Evolutionary conservation across 306 rosid species (phyloP), one percentile per base, ranked within the genome.

Genomic region (Casuarina equisetifolia): DNA sequence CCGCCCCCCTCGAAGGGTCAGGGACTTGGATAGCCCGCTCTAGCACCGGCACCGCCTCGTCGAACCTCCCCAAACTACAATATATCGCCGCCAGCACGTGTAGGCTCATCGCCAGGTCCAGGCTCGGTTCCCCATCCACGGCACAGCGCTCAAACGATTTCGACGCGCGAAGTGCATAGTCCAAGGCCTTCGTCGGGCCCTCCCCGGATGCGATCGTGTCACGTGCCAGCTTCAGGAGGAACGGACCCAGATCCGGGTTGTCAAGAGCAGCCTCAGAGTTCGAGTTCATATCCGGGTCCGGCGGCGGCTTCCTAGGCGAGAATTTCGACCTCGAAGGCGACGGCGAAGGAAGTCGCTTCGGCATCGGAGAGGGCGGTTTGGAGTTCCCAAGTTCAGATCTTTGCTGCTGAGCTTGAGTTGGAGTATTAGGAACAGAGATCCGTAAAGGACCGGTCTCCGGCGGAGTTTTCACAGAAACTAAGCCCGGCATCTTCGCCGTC

Each of bases 181-280:
- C 99, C 6, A 92, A 74, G 6, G 99, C 98, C 83, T 86, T 96
- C 62, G 82, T 83, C 12, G 98, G 99, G 0, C 99, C 98, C 0
- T 96, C 99, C 6, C 99, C 98, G 1, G 98, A 92, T 44, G 99
- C 98, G 42, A 96, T 96, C 11, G 99, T 90, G 73, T 92, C 97
- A 0, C 98, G 86, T 13, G 99, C 98, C 0, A 96, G 84, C 77
- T 96, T 92, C 16, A 96, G 98, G 1, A 95, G 95, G 62, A 95
- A 95, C 2, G 99, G 99, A 1, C 97, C 99, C 64, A 96, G 99
- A 96, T 96, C 99, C 58, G 99, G 98, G 80, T 96, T 96, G 82
- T 96, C 98, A 1, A 96, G 92, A 1, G 97, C 91, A 42, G 93
- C 85, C 35, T 91, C 98, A 0, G 92, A 79, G 44, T 67, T 40